phyloP scores from a whole-genome alignment of 345 rosid species.

The Pistacia atlantica region DNA sequence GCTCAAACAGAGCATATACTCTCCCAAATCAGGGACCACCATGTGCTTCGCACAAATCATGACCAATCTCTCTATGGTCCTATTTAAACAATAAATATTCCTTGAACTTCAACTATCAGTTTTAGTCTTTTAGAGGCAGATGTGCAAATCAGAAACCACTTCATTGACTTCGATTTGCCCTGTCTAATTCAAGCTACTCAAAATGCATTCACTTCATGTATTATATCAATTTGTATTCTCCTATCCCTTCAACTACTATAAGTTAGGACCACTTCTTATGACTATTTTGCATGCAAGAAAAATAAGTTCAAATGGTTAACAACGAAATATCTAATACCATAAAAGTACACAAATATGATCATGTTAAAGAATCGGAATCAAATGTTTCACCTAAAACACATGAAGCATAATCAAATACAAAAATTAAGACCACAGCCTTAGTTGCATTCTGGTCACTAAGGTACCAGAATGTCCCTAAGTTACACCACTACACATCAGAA shows the following conservation, averaged over 20 bases:
- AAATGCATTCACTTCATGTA: neutral
- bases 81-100: neutral
- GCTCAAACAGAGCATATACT: neutral
- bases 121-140: neutral
- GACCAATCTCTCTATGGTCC: neutral
- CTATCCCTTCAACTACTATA: conserved; percentile 1
- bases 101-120: neutral
- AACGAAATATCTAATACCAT: neutral
- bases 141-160: neutral
- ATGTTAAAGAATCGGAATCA: neutral
- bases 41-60: neutral
- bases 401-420: neutral
- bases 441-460: too few relatives aligned
- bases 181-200: neutral
- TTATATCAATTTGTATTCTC: neutral
- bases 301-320: neutral
- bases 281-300: neutral
- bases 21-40: neutral
- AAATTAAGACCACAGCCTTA: too few relatives aligned
- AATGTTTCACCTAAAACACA: neutral
- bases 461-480: too few relatives aligned
- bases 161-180: neutral
- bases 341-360: neutral
- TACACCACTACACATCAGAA: too few relatives aligned
- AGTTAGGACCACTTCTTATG: neutral